These are phyloP conservation scores for Termitomyces bulborhizus DNA, from an alignment of 768 basidiomycete species.

Conservation along the genomic window DNA sequence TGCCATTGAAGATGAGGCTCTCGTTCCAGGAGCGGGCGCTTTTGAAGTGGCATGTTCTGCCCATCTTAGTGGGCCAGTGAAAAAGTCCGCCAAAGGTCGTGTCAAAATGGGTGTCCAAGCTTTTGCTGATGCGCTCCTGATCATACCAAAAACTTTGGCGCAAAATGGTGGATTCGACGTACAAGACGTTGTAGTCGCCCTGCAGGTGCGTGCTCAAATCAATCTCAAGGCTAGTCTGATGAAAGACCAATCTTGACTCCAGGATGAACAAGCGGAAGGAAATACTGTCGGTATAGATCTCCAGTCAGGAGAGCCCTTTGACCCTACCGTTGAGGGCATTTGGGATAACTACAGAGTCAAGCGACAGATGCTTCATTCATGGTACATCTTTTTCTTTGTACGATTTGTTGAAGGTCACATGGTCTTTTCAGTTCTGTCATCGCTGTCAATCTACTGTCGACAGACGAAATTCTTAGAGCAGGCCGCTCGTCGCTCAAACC, in stretches of 20 bases:
- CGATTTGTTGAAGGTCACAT: constrained; percentile 18
- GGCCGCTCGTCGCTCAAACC: constrained; percentile 85
- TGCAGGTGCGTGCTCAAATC: constrained; percentile 55
- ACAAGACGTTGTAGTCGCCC: constrained; percentile 86
- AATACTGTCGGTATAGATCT: constrained; percentile 89
- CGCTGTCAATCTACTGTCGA: constrained; percentile 90
- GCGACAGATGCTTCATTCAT: constrained; percentile 96
- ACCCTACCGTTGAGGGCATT: constrained; percentile 91
- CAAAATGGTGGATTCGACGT: constrained; percentile 97
- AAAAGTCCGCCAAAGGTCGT: constrained; percentile 86
- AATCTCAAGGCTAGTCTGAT: not conserved
- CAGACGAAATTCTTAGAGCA: constrained; percentile 91
- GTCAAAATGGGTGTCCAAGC: constrained; percentile 97
- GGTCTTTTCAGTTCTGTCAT: constrained; percentile 70
- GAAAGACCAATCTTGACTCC: not conserved
- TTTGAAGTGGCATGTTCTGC: constrained; percentile 92
- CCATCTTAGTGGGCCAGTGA: constrained; percentile 72
- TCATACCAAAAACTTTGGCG: constrained; percentile 96
- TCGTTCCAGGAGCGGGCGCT: constrained; percentile 96
- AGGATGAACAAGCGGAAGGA: constrained; percentile 96
- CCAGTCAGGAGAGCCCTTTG: constrained; percentile 91
- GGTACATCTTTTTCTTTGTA: constrained; percentile 40
- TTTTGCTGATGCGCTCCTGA: constrained; percentile 88
- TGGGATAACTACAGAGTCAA: constrained; percentile 99
- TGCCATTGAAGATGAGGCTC: constrained; percentile 80